Evolutionary conservation across 2,329 filamentous ascomycete species (phyloP), one percentile per base, ranked within the genome.

Genomic region (Calonectria naviculata): DNA sequence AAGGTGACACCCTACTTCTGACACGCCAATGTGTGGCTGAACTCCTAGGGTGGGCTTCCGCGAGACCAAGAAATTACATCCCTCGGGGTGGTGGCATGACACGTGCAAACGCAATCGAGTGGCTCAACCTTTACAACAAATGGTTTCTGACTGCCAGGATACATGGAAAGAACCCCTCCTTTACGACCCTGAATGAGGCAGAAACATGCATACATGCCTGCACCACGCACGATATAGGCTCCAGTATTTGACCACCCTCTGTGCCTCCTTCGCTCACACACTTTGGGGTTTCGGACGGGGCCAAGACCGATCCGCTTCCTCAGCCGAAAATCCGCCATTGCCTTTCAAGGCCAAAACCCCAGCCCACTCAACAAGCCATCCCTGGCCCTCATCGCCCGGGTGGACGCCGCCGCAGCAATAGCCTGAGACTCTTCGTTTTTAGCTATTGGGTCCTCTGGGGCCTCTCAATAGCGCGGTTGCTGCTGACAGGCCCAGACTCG

Each of bases 301-400:
- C 62, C 63, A 62, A 65, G 62, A 56, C 67, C 62, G 62, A 65
- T 70, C 67, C 38, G 66, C 58, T 31, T 17, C n/a, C 31, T 56
- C 34, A 31, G 42, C 63, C 54, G 42, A 34, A 34, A 61, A 58
- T 41, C 56, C 56, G 38, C 61, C 61, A 31, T 42, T 44, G 54
- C 52, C 62, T 44, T 65, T 41, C 52, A 46, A 65, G 62, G 62
- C 60, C 38, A 26, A 8, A 52, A 49, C 49, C 67, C 41, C 67
- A 61, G 54, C 28, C 41, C 38, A 29, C 54, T 21, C 52, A 44
- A 38, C 46, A 31, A 60, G 42, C 42, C 36, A 56, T 68, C 56
- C 44, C 56, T 63, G 56, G 65, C 36, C 34, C 52, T 60, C 36
- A 24, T 52, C 24, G 26, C 31, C 36, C 19, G 21, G 31, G 42